Evolutionary conservation across 148 eudicot species (phyloP).

Genomic region (Spergularia marina): DNA sequence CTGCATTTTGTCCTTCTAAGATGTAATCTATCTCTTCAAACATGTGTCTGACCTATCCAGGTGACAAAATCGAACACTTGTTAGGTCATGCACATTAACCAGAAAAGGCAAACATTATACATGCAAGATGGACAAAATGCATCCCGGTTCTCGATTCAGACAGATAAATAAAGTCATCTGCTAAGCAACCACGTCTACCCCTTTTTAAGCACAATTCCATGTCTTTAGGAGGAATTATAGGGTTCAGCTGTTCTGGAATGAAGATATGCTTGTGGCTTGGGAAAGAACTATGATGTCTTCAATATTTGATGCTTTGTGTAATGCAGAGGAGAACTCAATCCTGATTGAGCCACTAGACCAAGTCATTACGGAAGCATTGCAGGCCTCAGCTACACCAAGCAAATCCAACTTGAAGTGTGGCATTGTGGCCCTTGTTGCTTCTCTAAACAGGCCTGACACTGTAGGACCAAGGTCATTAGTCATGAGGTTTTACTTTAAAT

Average conservation of each 20-base stretch:
- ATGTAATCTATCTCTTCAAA: slow-evolving; percentile 98
- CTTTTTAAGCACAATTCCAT: neutral
- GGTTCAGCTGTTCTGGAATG: neutral
- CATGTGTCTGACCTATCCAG: slow-evolving; percentile 96
- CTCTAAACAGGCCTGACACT: too few species aligned
- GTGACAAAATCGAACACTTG: slow-evolving; percentile 14
- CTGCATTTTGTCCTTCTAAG: slow-evolving; percentile 93
- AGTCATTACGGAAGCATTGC: too few species aligned
- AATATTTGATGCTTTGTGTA: neutral
- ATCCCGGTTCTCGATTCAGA: neutral
- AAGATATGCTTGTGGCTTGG: neutral
- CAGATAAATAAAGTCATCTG: neutral
- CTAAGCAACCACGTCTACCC: neutral
- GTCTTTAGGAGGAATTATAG: neutral
- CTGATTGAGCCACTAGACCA: too few species aligned
- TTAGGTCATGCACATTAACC: neutral
- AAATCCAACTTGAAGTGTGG: too few species aligned
- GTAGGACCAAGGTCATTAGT: too few species aligned
- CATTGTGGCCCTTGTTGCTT: too few species aligned
- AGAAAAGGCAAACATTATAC: neutral
- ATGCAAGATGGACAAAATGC: neutral
- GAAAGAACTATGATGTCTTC: neutral
- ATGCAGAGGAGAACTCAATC: too few species aligned
- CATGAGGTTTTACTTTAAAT: too few species aligned
- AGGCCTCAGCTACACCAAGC: too few species aligned